A percentile compares a stretch with the other conserved stretches of the same genome.
These are phyloP conservation scores for Ustilago sp. DNA, from an alignment of 1,284 basidiomycete species.

Conservation along the genomic window DNA sequence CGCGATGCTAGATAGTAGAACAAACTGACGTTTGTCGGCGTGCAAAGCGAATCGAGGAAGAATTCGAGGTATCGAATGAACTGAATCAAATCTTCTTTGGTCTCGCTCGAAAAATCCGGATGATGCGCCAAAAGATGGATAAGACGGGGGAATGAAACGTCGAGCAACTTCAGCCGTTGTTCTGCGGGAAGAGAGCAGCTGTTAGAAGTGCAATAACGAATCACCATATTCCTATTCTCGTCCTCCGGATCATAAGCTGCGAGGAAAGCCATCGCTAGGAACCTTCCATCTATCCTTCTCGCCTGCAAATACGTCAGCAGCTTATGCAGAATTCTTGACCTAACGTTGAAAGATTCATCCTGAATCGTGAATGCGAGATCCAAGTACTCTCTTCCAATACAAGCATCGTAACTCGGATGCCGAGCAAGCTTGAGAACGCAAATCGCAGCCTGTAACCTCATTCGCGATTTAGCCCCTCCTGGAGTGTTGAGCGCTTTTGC, in stretches of 20 bases:
- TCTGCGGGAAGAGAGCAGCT: conserved; percentile 25
- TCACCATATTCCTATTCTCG: conserved; percentile 59
- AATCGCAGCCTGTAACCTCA: conserved; percentile 84
- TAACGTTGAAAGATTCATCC: conserved; percentile 88
- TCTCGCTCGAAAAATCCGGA: conserved; percentile 84
- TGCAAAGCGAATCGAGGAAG: conserved; percentile 82
- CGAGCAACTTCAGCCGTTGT: conserved; percentile 72
- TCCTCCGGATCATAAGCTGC: conserved; percentile 90
- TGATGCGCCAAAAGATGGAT: conserved; percentile 91
- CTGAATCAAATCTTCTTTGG: conserved; percentile 77
- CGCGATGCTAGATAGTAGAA: conserved; percentile 85
- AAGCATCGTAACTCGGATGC: conserved; percentile 75
- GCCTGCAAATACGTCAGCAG: conserved; percentile 76
- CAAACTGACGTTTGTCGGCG: conserved; percentile 81
- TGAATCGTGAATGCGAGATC: conserved; percentile 81
- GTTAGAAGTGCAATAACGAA: conserved; percentile 32
- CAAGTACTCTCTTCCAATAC: conserved; percentile 77
- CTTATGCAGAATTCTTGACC: conserved; percentile 82
- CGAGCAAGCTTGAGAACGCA: conserved; percentile 85
- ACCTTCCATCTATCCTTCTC: conserved; percentile 78
- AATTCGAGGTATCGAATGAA: conserved; percentile 79
- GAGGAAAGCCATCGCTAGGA: conserved; percentile 86
- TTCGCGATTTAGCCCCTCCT: conserved; percentile 62
- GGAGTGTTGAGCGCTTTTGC: conserved; percentile 53
- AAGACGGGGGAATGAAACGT: conserved; percentile 84